Conservation (phyloP, 192 early-diverging fungal species). For the Mortierella antarctica region DNA sequence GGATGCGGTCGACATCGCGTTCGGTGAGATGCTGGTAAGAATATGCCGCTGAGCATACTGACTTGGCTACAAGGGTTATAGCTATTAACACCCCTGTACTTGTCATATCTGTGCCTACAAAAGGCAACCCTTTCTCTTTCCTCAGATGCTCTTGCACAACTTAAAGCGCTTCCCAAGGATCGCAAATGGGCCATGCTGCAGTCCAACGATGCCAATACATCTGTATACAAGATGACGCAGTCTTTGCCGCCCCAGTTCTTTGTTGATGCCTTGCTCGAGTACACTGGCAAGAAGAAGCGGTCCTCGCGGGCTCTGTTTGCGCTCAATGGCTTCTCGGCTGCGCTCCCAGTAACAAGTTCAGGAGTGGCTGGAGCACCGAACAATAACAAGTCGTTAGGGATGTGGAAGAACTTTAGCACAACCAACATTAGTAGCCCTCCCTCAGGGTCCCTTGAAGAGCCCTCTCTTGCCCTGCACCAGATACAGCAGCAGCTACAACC, state of each 20-base stretch:
- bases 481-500: neutral
- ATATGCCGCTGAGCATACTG: too few species aligned
- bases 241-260: slow-evolving; percentile 43
- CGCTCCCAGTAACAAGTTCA: neutral
- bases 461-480: neutral
- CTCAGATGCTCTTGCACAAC: slow-evolving; percentile 6
- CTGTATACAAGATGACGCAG: slow-evolving; percentile 22
- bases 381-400: slow-evolving; percentile 10
- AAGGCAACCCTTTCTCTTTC: slow-evolving; percentile 30
- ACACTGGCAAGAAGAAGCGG: slow-evolving; percentile 30
- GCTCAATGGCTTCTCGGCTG: neutral
- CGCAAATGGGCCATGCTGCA: slow-evolving; percentile 36
- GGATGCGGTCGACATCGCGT: slow-evolving; percentile 34
- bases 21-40: slow-evolving; percentile 44
- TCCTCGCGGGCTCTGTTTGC: slow-evolving; percentile 10
- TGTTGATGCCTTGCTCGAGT: slow-evolving; percentile 34
- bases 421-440: slow-evolving; percentile 4
- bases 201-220: slow-evolving; percentile 33
- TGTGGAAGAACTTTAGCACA: slow-evolving; percentile 31
- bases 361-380: neutral
- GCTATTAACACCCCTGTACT: too few species aligned
- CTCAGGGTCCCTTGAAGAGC: neutral
- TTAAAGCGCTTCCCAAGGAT: slow-evolving; percentile 34
- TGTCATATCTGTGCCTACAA: neutral
- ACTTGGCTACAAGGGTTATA: too few species aligned